These are phyloP conservation scores for Ogataea dorogensis DNA, from an alignment of 805 yeast genomes.

Conservation along the genomic window DNA sequence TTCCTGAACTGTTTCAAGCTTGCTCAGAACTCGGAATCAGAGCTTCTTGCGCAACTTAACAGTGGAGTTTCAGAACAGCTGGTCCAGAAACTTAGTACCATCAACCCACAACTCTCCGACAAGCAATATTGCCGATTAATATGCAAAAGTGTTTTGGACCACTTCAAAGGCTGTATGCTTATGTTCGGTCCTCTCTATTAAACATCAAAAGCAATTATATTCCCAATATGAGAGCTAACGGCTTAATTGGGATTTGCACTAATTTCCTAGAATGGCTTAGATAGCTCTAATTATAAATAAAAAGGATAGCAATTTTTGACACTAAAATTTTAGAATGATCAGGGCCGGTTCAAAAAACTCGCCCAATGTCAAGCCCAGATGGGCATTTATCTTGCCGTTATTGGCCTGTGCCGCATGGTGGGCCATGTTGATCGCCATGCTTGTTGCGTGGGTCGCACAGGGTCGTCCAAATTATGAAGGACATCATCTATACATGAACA, in stretches of 20 bases:
- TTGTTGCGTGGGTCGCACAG: constrained; percentile 74
- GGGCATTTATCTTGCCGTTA: constrained; percentile 53
- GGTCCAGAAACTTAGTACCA: constrained; percentile 3
- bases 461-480: constrained; percentile 72
- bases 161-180: constrained; percentile 18
- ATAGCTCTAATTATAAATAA: no score
- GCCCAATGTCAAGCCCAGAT: constrained; percentile 29
- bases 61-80: not conserved
- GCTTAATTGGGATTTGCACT: no score
- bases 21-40: constrained; percentile 6
- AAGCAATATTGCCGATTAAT: constrained; percentile 6
- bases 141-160: constrained; percentile 18
- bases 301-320: no score
- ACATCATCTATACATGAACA: constrained; percentile 42
- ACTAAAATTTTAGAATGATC: constrained; percentile 2
- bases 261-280: no score
- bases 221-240: no score
- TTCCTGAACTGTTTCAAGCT: constrained; percentile 20
- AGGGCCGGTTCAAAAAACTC: constrained; percentile 13
- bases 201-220: no score
- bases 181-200: constrained; percentile 22
- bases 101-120: constrained; percentile 12
- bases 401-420: constrained; percentile 74
- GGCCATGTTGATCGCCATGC: constrained; percentile 83
- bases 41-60: constrained; percentile 2